These are phyloP conservation scores for Candida endomychidarum DNA, from an alignment of 805 yeast species.

Conservation along the genomic window DNA sequence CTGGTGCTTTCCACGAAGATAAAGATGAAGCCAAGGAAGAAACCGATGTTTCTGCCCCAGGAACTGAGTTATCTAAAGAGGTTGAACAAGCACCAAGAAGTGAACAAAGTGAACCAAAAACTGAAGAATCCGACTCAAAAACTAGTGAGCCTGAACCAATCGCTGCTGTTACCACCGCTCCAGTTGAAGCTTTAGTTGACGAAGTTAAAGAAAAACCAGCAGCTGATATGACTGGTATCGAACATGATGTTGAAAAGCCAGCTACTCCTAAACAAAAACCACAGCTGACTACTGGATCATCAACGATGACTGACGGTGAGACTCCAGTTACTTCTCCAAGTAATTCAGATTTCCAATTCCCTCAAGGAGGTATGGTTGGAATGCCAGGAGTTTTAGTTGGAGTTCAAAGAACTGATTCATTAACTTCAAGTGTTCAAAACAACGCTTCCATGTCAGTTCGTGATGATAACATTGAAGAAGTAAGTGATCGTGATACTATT, in stretches of 20 bases:
- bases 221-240: constrained; percentile 29
- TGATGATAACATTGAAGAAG: constrained; percentile 56
- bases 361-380: constrained; percentile 43
- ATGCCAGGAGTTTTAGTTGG: constrained; percentile 44
- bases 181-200: constrained; percentile 21
- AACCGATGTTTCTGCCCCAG: too few relatives aligned
- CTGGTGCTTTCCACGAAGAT: constrained; percentile 1
- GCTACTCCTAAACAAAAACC: constrained; percentile 14
- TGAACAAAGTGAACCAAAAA: background rate
- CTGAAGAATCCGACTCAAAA: background rate
- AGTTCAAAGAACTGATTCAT: constrained; percentile 69
- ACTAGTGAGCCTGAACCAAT: background rate
- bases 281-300: constrained; percentile 27
- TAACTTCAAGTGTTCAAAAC: constrained; percentile 88
- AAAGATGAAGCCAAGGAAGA: background rate
- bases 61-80: too few relatives aligned
- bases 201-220: constrained; percentile 28
- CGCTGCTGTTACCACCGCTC: background rate
- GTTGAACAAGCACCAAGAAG: too few relatives aligned
- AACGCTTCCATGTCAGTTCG: constrained; percentile 90
- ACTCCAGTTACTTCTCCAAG: constrained; percentile 52
- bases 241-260: constrained; percentile 13
- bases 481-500: constrained; percentile 44
- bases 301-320: constrained; percentile 34
- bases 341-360: constrained; percentile 48